phyloP scores from a whole-genome alignment of 1,139 yeast species.

The Blastobotrys niveus region DNA sequence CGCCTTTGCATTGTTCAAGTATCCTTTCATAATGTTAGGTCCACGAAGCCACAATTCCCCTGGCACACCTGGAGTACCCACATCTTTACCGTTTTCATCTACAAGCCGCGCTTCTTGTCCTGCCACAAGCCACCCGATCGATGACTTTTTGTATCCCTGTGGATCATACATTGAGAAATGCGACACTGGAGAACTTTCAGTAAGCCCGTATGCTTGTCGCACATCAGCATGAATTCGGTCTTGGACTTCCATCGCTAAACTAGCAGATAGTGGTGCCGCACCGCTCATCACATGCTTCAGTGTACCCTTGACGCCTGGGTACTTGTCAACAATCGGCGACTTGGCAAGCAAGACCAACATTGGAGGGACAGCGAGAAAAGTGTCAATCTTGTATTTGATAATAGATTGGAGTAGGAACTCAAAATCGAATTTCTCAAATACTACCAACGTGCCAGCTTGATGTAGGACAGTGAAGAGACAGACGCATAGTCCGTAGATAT shows the following conservation, averaged over 20 bases:
- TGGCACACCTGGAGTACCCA: constrained; percentile 29
- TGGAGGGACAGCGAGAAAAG: constrained; percentile 37
- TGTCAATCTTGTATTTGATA: constrained; percentile 27
- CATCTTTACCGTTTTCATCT: constrained; percentile 42
- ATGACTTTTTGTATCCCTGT: constrained; percentile 24
- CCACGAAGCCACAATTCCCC: constrained; percentile 69
- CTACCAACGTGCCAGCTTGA: constrained; percentile 27
- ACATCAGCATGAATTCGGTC: constrained; percentile 17
- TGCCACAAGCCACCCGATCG: constrained; percentile 47
- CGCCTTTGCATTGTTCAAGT: constrained; percentile 52
- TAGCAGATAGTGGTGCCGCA: constrained; percentile 38
- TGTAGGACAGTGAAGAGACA: constrained; percentile 26
- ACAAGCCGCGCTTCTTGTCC: constrained; percentile 43
- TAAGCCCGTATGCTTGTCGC: constrained; percentile 71
- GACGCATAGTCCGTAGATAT: constrained; percentile 34
- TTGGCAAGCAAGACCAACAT: constrained; percentile 37
- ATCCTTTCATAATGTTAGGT: constrained; percentile 59
- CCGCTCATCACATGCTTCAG: constrained; percentile 31
- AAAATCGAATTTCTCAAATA: constrained; percentile 34
- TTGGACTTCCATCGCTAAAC: constrained; percentile 22
- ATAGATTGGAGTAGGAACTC: constrained; percentile 28
- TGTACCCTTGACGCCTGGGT: constrained; percentile 23
- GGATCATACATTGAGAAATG: constrained; percentile 20
- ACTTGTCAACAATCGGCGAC: constrained; percentile 33
- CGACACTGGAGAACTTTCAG: constrained; percentile 40